phyloP scores from a whole-genome alignment of 768 basidiomycete species.

The Trametes sanguinea region DNA sequence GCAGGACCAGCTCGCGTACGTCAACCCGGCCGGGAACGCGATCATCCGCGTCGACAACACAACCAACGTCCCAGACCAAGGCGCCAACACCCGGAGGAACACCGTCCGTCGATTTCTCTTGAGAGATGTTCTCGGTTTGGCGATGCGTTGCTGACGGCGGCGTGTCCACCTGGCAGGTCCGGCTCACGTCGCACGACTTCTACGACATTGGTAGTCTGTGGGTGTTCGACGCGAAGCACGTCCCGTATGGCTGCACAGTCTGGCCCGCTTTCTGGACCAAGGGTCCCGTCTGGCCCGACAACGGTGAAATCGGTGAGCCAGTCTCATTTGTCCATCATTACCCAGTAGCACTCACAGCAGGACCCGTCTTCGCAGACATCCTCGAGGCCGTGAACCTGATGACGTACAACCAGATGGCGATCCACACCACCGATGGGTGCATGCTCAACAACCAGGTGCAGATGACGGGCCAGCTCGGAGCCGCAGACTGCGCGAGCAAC shows the following conservation, averaged over 20 bases:
- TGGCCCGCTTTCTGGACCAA: slow-evolving; percentile 43
- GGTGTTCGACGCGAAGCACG: slow-evolving; percentile 48
- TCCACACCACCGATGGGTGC: slow-evolving; percentile 50
- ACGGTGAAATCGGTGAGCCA: slow-evolving; percentile 39
- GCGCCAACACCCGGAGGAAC: slow-evolving; percentile 50
- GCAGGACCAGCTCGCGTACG: slow-evolving; percentile 53
- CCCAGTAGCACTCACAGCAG: too few species aligned
- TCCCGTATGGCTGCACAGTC: slow-evolving; percentile 63
- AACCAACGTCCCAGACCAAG: slow-evolving; percentile 47
- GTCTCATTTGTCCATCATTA: not conserved
- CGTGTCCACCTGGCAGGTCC: slow-evolving; percentile 35
- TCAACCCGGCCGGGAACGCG: slow-evolving; percentile 62
- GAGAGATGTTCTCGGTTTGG: too few species aligned
- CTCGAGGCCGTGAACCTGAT: slow-evolving; percentile 61
- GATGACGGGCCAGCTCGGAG: slow-evolving; percentile 37
- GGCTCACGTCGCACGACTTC: slow-evolving; percentile 45
- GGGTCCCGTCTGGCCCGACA: slow-evolving; percentile 43
- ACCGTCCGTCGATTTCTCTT: slow-evolving; percentile 45
- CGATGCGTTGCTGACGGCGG: too few species aligned
- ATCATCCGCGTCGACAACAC: slow-evolving; percentile 77
- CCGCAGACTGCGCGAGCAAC: slow-evolving; percentile 35
- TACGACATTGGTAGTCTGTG: slow-evolving; percentile 49
- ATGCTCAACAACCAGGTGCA: slow-evolving; percentile 30
- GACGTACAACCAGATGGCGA: slow-evolving; percentile 54
- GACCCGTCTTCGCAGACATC: slow-evolving; percentile 45